These are phyloP conservation scores for Capronia americana DNA, from an alignment of 2,329 filamentous ascomycete genomes.

Conservation along the genomic window DNA sequence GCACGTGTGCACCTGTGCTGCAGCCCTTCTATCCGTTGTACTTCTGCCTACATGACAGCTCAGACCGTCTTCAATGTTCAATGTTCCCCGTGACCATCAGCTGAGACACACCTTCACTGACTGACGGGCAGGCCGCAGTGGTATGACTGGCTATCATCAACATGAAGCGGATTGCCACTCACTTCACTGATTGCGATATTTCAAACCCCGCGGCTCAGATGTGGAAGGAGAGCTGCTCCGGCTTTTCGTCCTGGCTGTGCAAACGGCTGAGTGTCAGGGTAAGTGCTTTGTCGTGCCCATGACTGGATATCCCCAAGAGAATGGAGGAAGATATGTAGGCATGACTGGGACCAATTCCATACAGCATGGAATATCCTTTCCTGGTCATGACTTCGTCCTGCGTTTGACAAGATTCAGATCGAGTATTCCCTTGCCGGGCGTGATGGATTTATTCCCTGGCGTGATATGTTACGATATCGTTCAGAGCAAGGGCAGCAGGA, in stretches of 20 bases:
- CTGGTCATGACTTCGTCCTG: neutral
- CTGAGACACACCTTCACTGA: neutral
- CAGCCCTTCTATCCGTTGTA: neutral
- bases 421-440: neutral
- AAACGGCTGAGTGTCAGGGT: neutral
- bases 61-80: neutral
- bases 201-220: neutral
- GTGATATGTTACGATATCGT: neutral
- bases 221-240: neutral
- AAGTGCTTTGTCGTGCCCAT: neutral
- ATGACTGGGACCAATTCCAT: neutral
- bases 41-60: neutral
- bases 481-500: neutral
- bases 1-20: neutral
- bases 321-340: neutral
- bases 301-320: neutral
- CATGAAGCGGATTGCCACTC: neutral
- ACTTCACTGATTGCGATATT: neutral
- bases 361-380: neutral
- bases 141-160: neutral
- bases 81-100: neutral
- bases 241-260: neutral
- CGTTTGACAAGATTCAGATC: neutral
- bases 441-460: neutral
- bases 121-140: neutral